These are phyloP conservation scores for Cladophialophora psammophila DNA, from an alignment of 2,329 filamentous ascomycete genomes.

Conservation along the genomic window DNA sequence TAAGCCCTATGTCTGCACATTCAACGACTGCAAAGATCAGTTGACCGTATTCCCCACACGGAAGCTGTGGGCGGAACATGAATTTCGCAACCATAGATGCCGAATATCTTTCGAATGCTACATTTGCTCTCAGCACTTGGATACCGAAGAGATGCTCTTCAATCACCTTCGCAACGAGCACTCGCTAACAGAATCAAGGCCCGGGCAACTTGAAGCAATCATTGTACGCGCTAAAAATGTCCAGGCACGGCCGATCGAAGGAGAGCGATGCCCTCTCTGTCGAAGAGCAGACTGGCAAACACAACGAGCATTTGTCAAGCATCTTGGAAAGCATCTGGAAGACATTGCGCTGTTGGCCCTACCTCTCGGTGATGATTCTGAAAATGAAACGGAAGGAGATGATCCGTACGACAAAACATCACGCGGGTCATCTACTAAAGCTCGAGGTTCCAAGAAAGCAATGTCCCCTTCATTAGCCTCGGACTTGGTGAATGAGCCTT, in stretches of 20 bases:
- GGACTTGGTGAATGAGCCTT: no score
- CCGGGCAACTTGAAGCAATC: not conserved
- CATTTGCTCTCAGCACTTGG: not conserved
- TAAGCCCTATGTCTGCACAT: conserved; percentile 7
- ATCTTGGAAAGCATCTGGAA: not conserved
- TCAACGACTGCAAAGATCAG: not conserved
- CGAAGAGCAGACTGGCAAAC: not conserved
- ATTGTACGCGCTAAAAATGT: not conserved
- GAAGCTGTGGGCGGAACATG: not conserved
- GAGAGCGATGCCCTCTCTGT: not conserved
- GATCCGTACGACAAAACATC: not conserved
- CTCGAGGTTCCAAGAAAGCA: not conserved
- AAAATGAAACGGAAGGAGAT: not conserved
- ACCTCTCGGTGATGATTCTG: conserved; percentile 1
- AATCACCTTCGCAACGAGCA: not conserved
- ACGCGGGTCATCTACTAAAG: not conserved
- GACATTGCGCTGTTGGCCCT: conserved; percentile 4
- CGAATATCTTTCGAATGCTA: not conserved
- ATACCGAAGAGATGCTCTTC: not conserved
- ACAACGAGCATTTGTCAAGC: not conserved
- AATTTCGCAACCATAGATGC: not conserved
- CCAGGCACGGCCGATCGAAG: not conserved
- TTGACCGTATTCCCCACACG: conserved; percentile 5
- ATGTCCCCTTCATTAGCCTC: no score
- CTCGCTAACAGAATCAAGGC: not conserved